phyloP scores from a whole-genome alignment of 768 basidiomycete genomes.

The Calvatia gigantea region DNA sequence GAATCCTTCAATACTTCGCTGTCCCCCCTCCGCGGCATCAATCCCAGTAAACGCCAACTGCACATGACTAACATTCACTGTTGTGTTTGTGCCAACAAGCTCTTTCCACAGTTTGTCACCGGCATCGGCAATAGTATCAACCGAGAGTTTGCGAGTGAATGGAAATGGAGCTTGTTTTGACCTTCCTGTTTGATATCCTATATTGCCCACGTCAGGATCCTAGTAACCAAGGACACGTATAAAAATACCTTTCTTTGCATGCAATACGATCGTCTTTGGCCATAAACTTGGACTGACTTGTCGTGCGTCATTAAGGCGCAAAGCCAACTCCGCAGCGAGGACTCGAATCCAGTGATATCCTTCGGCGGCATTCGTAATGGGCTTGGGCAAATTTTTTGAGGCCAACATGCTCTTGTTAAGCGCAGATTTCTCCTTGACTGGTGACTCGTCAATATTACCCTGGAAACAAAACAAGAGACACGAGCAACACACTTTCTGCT shows the following conservation, averaged over 20 bases:
- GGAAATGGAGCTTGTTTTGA: slow-evolving; percentile 91
- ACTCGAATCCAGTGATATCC: slow-evolving; percentile 91
- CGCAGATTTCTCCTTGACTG: slow-evolving; percentile 82
- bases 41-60: slow-evolving; percentile 76
- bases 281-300: slow-evolving; percentile 70
- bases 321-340: slow-evolving; percentile 84
- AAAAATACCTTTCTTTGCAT: slow-evolving; percentile 63
- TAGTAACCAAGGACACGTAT: background rate
- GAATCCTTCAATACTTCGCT: slow-evolving; percentile 86
- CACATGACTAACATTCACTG: slow-evolving; percentile 70
- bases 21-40: slow-evolving; percentile 71
- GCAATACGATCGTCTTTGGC: slow-evolving; percentile 90
- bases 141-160: slow-evolving; percentile 67
- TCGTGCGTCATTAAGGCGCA: slow-evolving; percentile 81
- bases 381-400: slow-evolving; percentile 87
- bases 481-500: slow-evolving; percentile 61
- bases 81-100: slow-evolving; percentile 54
- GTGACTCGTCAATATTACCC: background rate
- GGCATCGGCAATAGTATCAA: slow-evolving; percentile 71
- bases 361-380: slow-evolving; percentile 68
- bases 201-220: slow-evolving; percentile 4
- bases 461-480: background rate
- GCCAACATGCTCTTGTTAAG: slow-evolving; percentile 92
- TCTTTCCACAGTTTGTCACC: slow-evolving; percentile 88
- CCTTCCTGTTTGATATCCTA: slow-evolving; percentile 62